phyloP scores from a whole-genome alignment of 129 eudicot genomes.

The Flaveria linearis region DNA sequence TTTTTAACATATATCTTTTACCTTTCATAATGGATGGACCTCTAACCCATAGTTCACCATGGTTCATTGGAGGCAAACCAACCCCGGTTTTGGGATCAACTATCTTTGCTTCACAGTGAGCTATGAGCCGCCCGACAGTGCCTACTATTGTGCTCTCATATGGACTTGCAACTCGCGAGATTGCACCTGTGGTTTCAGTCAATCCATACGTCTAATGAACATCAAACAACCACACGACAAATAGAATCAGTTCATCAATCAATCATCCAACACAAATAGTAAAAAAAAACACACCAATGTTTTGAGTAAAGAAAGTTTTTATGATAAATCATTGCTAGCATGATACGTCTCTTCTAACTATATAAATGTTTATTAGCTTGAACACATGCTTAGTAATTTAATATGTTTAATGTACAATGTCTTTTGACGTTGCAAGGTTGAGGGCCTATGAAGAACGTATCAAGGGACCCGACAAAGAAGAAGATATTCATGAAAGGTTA shows the following conservation, averaged over 20 bases:
- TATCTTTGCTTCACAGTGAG: constrained; percentile 54
- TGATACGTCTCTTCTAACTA: no score
- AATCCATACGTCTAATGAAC: constrained; percentile 55
- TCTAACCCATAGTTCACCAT: constrained; percentile 72
- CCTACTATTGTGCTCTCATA: constrained; percentile 42
- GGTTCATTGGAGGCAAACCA: constrained; percentile 53
- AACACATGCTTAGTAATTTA: no score
- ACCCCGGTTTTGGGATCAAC: constrained; percentile 54
- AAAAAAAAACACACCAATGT: no score
- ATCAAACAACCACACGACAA: constrained; percentile 9
- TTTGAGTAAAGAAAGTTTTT: no score
- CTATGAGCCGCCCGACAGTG: constrained; percentile 45
- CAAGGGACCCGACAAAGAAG: no score
- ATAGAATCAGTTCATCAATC: constrained; percentile 3
- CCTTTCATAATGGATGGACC: constrained; percentile 72
- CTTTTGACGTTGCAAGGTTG: no score
- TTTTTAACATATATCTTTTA: neutral
- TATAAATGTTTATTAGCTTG: no score
- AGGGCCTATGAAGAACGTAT: no score
- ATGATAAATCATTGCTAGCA: no score
- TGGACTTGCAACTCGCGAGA: constrained; percentile 38
- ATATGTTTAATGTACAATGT: no score
- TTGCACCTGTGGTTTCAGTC: constrained; percentile 60
- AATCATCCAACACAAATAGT: neutral
- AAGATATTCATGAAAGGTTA: no score